phyloP scores from a whole-genome alignment of 768 basidiomycete genomes.

The Pisolithus microcarpus region DNA sequence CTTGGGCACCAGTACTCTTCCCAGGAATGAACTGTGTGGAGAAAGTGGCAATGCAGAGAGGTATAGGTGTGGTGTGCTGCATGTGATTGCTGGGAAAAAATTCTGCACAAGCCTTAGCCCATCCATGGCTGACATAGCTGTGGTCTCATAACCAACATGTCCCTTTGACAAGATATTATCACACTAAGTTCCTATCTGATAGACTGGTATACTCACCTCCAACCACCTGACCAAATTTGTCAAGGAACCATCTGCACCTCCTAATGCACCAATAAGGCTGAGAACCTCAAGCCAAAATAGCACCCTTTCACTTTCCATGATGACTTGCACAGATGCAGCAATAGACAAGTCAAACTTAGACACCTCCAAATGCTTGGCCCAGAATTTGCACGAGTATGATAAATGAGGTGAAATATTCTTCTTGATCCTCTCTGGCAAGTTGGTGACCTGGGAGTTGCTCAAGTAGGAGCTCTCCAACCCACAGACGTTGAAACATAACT shows the following conservation, averaged over 20 bases:
- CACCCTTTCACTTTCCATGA: constrained; percentile 2
- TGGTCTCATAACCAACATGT: not conserved
- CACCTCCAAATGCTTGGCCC: constrained; percentile 5
- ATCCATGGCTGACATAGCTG: constrained; percentile 1
- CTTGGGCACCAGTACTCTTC: too few relatives aligned
- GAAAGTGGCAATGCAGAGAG: too few relatives aligned
- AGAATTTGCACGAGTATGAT: constrained; percentile 7
- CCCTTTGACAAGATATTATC: not conserved
- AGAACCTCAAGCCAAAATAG: constrained; percentile 7
- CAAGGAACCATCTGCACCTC: not conserved
- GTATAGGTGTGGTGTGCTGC: too few relatives aligned
- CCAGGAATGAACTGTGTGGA: too few relatives aligned
- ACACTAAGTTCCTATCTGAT: not conserved
- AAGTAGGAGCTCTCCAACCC: constrained; percentile 24
- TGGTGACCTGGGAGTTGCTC: constrained; percentile 18
- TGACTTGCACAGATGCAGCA: not conserved
- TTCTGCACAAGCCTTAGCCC: constrained; percentile 5
- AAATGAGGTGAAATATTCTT: constrained; percentile 2
- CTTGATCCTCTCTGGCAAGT: not conserved
- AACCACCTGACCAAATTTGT: not conserved
- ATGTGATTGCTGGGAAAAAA: constrained; percentile 6
- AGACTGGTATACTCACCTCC: not conserved
- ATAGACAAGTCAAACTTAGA: not conserved
- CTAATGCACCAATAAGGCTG: not conserved
- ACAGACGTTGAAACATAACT: constrained; percentile 31